Evolutionary conservation across 768 basidiomycete species (phyloP).

Genomic region (Lenzites betulinus): DNA sequence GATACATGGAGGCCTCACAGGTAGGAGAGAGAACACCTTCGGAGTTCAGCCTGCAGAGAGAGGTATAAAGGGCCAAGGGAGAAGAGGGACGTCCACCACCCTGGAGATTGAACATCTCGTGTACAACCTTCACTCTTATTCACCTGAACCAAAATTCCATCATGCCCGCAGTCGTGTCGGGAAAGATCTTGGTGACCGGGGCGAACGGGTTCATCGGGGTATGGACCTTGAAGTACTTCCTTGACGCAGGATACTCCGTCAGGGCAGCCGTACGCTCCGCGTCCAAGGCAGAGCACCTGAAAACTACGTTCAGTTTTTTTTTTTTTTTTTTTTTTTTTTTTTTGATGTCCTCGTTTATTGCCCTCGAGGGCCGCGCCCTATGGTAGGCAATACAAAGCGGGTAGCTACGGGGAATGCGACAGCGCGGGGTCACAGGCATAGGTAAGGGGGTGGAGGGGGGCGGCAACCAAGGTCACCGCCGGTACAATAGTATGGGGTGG

Average conservation of each 20-base stretch:
- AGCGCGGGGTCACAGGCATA: not conserved
- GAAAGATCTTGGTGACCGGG: slow-evolving; percentile 28
- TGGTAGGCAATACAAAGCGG: not conserved
- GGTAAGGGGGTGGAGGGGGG: not conserved
- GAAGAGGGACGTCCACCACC: too few species aligned
- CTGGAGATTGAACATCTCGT: too few species aligned
- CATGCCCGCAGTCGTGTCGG: slow-evolving; percentile 26
- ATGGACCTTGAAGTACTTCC: slow-evolving; percentile 35
- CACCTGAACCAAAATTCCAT: too few species aligned
- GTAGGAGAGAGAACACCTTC: too few species aligned
- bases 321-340: not conserved
- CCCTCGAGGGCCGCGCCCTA: not conserved
- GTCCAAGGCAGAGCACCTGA: slow-evolving; percentile 44
- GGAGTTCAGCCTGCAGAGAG: too few species aligned
- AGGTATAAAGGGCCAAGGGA: too few species aligned
- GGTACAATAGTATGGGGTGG: not conserved
- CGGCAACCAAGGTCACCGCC: not conserved
- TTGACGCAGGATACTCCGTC: slow-evolving; percentile 41
- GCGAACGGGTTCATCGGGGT: slow-evolving; percentile 29
- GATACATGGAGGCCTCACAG: too few species aligned
- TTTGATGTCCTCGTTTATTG: not conserved
- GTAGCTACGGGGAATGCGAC: not conserved
- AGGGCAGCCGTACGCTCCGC: slow-evolving; percentile 45
- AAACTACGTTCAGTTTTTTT: slow-evolving; percentile 35
- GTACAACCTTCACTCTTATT: too few species aligned